These are phyloP conservation scores for Huntiella abstrusa DNA, from an alignment of 2,329 filamentous ascomycete species.

Conservation along the genomic window DNA sequence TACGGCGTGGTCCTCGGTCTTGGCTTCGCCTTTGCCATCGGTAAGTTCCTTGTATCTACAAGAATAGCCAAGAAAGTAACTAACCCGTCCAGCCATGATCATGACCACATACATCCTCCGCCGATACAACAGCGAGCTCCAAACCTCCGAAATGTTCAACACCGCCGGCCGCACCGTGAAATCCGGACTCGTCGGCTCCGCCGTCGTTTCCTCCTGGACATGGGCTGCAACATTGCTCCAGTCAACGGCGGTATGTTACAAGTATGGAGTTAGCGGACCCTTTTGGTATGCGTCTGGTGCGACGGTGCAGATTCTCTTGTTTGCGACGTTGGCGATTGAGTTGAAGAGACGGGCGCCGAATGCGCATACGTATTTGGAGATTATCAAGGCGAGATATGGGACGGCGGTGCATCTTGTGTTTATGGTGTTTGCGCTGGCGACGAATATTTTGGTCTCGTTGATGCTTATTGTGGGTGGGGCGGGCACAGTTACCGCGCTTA, in stretches of 20 bases:
- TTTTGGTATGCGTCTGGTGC: constrained; percentile 50
- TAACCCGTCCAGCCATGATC: constrained; percentile 23
- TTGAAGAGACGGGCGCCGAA: constrained; percentile 75
- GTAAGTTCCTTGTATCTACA: neutral
- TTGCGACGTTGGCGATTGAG: constrained; percentile 79
- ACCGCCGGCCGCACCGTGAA: constrained; percentile 80
- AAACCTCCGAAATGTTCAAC: constrained; percentile 85
- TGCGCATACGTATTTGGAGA: constrained; percentile 70
- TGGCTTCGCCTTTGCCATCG: constrained; percentile 36
- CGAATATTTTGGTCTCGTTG: constrained; percentile 71
- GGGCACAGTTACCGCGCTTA: constrained; percentile 32
- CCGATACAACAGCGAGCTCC: constrained; percentile 44
- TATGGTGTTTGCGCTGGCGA: constrained; percentile 64
- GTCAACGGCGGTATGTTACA: constrained; percentile 63
- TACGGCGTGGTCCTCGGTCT: constrained; percentile 53
- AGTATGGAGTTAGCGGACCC: constrained; percentile 47
- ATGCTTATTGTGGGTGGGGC: constrained; percentile 72
- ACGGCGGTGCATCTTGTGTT: constrained; percentile 53
- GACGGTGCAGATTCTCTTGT: constrained; percentile 72
- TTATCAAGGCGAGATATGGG: constrained; percentile 66
- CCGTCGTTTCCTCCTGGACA: constrained; percentile 86
- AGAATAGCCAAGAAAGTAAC: neutral
- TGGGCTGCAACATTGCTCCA: constrained; percentile 76
- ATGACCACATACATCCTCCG: constrained; percentile 52
- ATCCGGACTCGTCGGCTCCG: constrained; percentile 69